These are phyloP conservation scores for Sextonia rubra DNA, from an alignment of 164 flowering plant genomes.

Conservation along the genomic window DNA sequence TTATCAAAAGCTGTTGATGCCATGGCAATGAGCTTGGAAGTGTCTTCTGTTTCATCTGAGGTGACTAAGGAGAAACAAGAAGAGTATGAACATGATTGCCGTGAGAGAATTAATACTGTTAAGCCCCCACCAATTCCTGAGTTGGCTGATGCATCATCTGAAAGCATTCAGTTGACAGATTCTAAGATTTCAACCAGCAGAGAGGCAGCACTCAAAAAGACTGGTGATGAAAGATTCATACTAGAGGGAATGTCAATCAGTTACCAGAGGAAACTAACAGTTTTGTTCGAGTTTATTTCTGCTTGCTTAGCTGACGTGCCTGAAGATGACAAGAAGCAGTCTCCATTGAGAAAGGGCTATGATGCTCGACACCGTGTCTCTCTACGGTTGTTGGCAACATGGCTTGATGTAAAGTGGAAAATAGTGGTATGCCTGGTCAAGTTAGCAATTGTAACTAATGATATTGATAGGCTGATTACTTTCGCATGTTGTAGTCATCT, in stretches of 20 bases:
- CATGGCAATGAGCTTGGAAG: constrained; percentile 53
- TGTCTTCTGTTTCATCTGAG: constrained; percentile 29
- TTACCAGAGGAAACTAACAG: constrained; percentile 62
- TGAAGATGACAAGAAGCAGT: constrained; percentile 42
- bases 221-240: constrained; percentile 36
- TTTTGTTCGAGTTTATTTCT: constrained; percentile 84
- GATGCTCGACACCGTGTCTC: constrained; percentile 98
- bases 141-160: constrained; percentile 17
- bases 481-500: constrained; percentile 2
- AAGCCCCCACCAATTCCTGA: constrained; percentile 26
- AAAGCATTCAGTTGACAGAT: constrained; percentile 13
- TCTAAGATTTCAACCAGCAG: constrained; percentile 8
- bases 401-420: constrained; percentile 85
- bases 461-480: background rate
- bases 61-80: constrained; percentile 42
- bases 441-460: constrained; percentile 6
- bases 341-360: constrained; percentile 66
- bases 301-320: constrained; percentile 77
- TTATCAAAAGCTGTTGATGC: constrained; percentile 71
- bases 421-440: constrained; percentile 61
- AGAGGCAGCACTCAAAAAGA: constrained; percentile 21
- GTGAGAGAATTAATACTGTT: constrained; percentile 38
- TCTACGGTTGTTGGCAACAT: constrained; percentile 75
- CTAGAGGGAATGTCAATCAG: constrained; percentile 51
- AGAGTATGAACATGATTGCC: constrained; percentile 55